A percentile compares a stretch with the other conserved stretches of the same genome.
Conservation (phyloP, 345 rosid species). For the Camelina sativa region DNA sequence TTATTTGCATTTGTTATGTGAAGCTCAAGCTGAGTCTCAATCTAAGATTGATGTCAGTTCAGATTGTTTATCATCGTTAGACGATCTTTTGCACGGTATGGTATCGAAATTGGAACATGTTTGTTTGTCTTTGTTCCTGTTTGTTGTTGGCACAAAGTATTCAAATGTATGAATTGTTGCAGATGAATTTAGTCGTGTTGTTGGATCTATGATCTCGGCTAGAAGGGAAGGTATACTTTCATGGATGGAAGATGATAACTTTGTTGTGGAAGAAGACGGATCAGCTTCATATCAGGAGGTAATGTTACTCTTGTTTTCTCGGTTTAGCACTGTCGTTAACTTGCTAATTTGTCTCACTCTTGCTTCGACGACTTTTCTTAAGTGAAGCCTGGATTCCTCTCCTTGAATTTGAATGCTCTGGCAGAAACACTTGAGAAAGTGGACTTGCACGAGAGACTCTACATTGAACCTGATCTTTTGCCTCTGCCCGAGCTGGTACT, state of each 20-base stretch:
- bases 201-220: conserved; percentile 67
- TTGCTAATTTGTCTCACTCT: neutral
- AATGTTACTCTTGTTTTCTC: conserved; percentile 7
- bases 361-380: neutral
- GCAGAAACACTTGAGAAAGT: conserved; percentile 67
- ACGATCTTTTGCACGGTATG: conserved; percentile 68
- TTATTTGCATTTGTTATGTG: conserved; percentile 62
- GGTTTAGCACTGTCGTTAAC: neutral
- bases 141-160: neutral
- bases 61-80: conserved; percentile 52
- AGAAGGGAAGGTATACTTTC: conserved; percentile 77
- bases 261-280: conserved; percentile 62
- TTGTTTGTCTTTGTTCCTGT: neutral
- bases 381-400: conserved; percentile 64
- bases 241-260: conserved; percentile 71
- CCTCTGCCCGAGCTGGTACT: conserved; percentile 63
- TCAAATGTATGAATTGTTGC: conserved; percentile 30
- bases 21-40: conserved; percentile 68
- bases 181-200: conserved; percentile 58
- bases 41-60: conserved; percentile 44
- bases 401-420: conserved; percentile 69
- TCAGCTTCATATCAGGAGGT: conserved; percentile 63
- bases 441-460: conserved; percentile 67
- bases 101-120: neutral
- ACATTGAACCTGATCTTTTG: conserved; percentile 73